Base-by-base conservation (phyloP, 1,139 yeast genomes). In the Geotrichum candidum region DNA sequence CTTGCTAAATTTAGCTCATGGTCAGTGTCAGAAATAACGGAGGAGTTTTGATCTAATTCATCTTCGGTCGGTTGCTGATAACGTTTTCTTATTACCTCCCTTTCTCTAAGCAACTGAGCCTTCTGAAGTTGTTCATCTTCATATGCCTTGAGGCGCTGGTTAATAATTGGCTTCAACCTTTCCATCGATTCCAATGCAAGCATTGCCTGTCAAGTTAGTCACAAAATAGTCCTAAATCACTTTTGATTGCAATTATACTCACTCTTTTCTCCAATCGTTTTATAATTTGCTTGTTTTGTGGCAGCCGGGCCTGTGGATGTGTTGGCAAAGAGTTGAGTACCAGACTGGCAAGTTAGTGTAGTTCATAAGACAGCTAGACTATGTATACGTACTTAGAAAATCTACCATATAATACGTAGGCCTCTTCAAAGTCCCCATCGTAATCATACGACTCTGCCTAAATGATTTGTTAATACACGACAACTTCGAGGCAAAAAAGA, bases 331-430 rank as follows among this genome's bases (percentile, higher is more conserved):
- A 73, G 69, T 81, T 78, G 61, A 80, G 76, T 51, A 82, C 75
- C 59, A 83, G 73, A 62, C 68, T 66, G 35, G 9, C 22, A 9
- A 10, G 57, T 58, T 55, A 51, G 41, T 15, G 9, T 33, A 35
- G 51, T 18, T 38, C 27, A 18, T 31, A 3, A 27, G 23, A 33
- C 22, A 25, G 38, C 33, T 3, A 53, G 7, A 27, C n/a, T 3
- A 9, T 18, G 22, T 6, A 25, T 11, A 66, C 70, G 57, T 59
- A 68, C 68, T 83, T 83, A 7, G 82, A 76, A 66, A 79, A 81
- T 60, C 86, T 70, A 48, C 78, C 69, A 67, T 81, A 81, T 57
- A 83, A 69, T n/a, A 81, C 69, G 65, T 78, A 83, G 0, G 85
- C 82, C 63, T 81, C 80, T 51, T 76, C 79, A 57, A 72, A 70